Base-by-base conservation (phyloP, 2,329 filamentous ascomycete species). In the Phaeophleospora eucalypticola region DNA sequence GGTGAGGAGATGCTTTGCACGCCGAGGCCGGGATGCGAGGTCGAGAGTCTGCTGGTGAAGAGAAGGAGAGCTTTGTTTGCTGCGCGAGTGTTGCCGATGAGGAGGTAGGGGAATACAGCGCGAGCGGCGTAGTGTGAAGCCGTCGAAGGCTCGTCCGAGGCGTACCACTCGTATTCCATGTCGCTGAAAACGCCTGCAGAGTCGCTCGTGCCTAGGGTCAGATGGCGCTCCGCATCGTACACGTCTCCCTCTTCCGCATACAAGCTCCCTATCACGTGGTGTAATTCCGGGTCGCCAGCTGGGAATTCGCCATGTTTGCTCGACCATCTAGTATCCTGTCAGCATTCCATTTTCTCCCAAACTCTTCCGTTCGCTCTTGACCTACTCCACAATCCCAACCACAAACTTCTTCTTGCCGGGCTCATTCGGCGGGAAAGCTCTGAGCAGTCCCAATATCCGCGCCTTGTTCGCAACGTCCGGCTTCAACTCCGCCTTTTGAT, bases 151-250 rank as follows among this genome's bases (percentile, higher is more conserved):
- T 91, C 87, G 68, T 94, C 88, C 62, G 89, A 82, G 52, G 80
- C 83, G 75, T 97, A 98, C 93, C 93, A 98, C 41, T 83, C 78
- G 68, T 95, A 97, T 68, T 97, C 89, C 70, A 97, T 79, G 58
- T 82, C 81, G 40, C 84, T 83, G 44, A 98, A 79, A 9, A 86
- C 77, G 58, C 89, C 83, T 32, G 90, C 80, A 0, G 89, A 95
- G 68, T 95, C 89, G 59, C 86, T 86, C 8, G 89, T 97, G 51
- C 93, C 94, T 33, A 96, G 77, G 40, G 90, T 70, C 45, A 98
- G 77, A 68, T 98, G 93, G 58, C 83, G 81, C 70, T 98, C 94
- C 12, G 94, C 93, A 49, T 96, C 90, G 74, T 95, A 95, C 19
- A 85, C 80, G 52, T 96, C 89, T 68, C 90, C 86, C 60, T 96